Conservation (phyloP, 2,329 filamentous ascomycete genomes). For the Orbilia ellipsospora region DNA sequence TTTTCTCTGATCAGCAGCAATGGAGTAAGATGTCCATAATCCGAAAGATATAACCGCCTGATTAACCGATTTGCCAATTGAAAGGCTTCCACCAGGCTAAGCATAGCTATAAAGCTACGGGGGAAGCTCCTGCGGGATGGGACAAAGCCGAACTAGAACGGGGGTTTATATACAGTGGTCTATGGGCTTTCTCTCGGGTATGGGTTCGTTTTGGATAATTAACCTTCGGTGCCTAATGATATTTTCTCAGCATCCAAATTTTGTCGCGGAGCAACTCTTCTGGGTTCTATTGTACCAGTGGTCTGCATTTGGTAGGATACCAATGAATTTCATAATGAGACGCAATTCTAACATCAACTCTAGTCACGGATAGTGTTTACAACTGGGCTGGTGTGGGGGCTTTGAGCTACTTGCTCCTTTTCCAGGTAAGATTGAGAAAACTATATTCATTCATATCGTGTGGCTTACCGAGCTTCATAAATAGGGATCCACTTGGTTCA, state of each 20-base stretch:
- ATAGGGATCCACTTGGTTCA: constrained; percentile 81
- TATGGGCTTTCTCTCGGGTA: constrained; percentile 79
- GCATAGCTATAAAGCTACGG: constrained; percentile 76
- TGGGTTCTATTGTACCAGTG: constrained; percentile 92
- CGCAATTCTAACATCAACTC: constrained; percentile 3
- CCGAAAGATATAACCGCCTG: not conserved
- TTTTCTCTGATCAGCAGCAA: constrained; percentile 89
- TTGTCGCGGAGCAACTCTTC: constrained; percentile 87
- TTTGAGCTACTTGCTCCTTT: constrained; percentile 77
- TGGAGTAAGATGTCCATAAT: constrained; percentile 71
- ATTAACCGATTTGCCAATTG: constrained; percentile 7
- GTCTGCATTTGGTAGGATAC: constrained; percentile 71
- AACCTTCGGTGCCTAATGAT: constrained; percentile 1
- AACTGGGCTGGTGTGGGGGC: constrained; percentile 83
- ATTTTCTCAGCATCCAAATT: constrained; percentile 82
- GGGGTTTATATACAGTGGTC: constrained; percentile 83
- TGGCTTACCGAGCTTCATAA: no score
- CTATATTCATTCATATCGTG: not conserved
- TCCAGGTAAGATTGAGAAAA: constrained; percentile 68
- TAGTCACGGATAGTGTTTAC: constrained; percentile 73
- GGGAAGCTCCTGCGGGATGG: constrained; percentile 68
- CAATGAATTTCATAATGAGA: not conserved
- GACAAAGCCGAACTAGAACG: constrained; percentile 82
- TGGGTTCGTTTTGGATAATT: not conserved
- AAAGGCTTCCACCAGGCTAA: constrained; percentile 84